Base-by-base conservation (phyloP, 192 early-diverging fungal species). In the Gaertneriomyces semiglobifer region DNA sequence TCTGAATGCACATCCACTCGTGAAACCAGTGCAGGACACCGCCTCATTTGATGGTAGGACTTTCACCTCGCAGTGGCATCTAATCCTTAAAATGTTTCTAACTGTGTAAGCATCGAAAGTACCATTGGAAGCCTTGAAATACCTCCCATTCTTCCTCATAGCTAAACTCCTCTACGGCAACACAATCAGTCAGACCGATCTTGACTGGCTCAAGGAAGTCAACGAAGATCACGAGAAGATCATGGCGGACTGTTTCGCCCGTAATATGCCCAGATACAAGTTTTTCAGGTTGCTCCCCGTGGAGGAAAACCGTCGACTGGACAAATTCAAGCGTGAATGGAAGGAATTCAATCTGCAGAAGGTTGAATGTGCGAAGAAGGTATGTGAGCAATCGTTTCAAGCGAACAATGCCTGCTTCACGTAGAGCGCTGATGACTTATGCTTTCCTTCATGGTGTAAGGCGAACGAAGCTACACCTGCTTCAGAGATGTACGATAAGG, bases 141-240 rank as follows among this genome's bases (percentile, higher is more conserved):
- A 33, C 25, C 25, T 33, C 25, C 25, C 25, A 2, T 33, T 33
- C 2, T 33, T 33, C 25, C 25, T 33, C 25, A 33, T 33, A 1
- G 25, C 25, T 33, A 33, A 33, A 33, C 25, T 33, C 2, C 25
- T 33, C 25, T 33, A 33, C 25, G 25, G 25, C 25, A 33, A 33
- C 2, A 33, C 25, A 33, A 33, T 33, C 2, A 33, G 25, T 2
- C 25, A 33, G 25, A 2, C 25, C 25, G 25, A 33, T 33, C 25
- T 33, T 33, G 25, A 33, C 25, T 33, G 25, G 25, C 25, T 33
- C 2, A 33, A 33, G 25, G 25, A 33, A 33, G 25, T 33, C 25
- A 60, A 60, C 58, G 58, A 60, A 41, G 43, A 41, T 44, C 58
- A 60, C 58, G 58, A 60, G 43, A 60, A 60, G 43, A 25, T 60